These are phyloP conservation scores for Scleroderma citrinum DNA, from an alignment of 768 basidiomycete genomes.

Conservation along the genomic window DNA sequence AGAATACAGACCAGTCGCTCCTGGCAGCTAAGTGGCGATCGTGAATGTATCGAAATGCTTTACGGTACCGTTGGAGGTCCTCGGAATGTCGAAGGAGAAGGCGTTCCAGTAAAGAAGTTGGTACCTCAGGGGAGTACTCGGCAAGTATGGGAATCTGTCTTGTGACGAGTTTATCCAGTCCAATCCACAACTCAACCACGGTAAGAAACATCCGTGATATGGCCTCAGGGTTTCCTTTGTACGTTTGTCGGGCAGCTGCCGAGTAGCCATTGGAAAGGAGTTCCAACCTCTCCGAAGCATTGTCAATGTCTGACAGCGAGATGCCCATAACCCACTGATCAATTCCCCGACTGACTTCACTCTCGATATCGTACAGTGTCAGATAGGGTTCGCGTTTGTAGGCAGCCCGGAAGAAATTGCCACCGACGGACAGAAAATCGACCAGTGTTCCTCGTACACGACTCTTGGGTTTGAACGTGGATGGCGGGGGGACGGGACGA, in stretches of 20 bases:
- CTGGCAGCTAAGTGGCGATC: conserved; percentile 19
- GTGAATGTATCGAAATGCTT: conserved; percentile 27
- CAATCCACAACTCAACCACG: conserved; percentile 36
- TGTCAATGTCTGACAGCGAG: neutral
- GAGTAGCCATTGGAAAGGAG: conserved; percentile 23
- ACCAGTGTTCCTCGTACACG: conserved; percentile 9
- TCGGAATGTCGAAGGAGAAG: conserved; percentile 25
- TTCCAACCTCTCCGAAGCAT: conserved; percentile 19
- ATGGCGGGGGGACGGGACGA: neutral
- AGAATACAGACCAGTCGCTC: conserved; percentile 29
- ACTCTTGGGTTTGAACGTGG: neutral
- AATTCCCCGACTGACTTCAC: conserved; percentile 23
- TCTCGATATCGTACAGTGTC: conserved; percentile 35
- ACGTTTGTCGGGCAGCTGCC: conserved; percentile 17
- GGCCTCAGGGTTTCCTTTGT: conserved; percentile 33
- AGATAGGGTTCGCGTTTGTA: conserved; percentile 10
- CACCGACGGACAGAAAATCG: conserved; percentile 12
- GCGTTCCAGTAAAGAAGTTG: conserved; percentile 16
- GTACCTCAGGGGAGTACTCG: conserved; percentile 31
- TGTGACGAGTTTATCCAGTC: conserved; percentile 34
- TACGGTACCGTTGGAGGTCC: conserved; percentile 23
- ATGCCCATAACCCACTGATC: conserved; percentile 30
- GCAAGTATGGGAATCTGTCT: conserved; percentile 31
- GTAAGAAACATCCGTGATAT: conserved; percentile 34
- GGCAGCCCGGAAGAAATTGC: conserved; percentile 7